Evolutionary conservation across 1,284 basidiomycete species (phyloP).

Genomic region (Leccinum fuscescens): DNA sequence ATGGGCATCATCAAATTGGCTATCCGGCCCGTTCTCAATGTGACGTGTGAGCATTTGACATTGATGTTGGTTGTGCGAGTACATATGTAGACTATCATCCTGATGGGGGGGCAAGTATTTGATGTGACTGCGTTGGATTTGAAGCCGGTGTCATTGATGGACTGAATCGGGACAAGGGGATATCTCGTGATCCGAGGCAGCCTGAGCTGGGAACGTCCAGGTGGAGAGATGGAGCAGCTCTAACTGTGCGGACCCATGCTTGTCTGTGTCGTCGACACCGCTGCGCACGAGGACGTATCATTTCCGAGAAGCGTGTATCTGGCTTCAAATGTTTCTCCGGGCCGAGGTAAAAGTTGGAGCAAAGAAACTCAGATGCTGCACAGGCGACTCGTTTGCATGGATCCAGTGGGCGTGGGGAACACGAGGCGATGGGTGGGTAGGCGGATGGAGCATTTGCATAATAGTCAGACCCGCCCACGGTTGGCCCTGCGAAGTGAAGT

Average conservation of each 20-base stretch:
- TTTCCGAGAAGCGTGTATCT: conserved; percentile 2
- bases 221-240: not conserved
- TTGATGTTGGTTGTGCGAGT: not conserved
- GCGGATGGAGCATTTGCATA: not conserved
- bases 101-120: not conserved
- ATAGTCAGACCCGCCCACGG: not conserved
- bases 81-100: not conserved
- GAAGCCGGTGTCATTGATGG: not conserved
- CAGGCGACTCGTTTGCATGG: conserved; percentile 1
- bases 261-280: not conserved
- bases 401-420: conserved; percentile 6
- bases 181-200: not conserved
- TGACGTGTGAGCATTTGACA: not conserved
- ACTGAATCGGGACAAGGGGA: not conserved
- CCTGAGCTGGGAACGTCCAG: not conserved
- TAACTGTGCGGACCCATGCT: conserved; percentile 4
- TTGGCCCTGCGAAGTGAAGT: not conserved
- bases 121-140: not conserved
- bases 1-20: not conserved
- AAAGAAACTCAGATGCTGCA: conserved; percentile 9
- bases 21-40: not conserved
- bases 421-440: conserved; percentile 6
- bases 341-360: conserved; percentile 18
- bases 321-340: not conserved
- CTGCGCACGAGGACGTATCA: not conserved